Percentiles rank a stretch among this genome's conserved stretches.
These are phyloP conservation scores for Citrus trifoliata DNA, from an alignment of 345 rosid genomes.

Conservation along the genomic window DNA sequence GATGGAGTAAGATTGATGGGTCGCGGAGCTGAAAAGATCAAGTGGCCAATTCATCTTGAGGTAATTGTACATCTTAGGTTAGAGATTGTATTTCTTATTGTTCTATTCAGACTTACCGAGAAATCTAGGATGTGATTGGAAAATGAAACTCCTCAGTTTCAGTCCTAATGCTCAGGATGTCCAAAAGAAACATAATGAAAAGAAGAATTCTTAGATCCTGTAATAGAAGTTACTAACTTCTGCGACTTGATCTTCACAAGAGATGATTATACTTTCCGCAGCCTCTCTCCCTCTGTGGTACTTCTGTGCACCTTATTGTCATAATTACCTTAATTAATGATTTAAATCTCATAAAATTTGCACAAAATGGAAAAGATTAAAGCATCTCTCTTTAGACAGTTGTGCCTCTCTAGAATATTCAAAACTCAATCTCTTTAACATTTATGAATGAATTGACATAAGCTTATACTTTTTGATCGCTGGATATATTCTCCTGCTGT, in stretches of 20 bases:
- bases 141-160: not conserved
- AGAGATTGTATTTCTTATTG: not conserved
- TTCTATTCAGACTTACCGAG: not conserved
- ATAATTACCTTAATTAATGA: not conserved
- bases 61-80: slow-evolving; percentile 30
- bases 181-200: not conserved
- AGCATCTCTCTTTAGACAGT: no score
- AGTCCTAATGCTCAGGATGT: not conserved
- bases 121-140: not conserved
- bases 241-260: not conserved
- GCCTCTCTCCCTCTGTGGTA: not conserved
- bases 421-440: not conserved
- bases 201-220: not conserved
- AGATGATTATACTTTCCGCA: not conserved
- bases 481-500: not conserved
- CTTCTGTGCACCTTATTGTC: not conserved
- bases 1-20: slow-evolving; percentile 77
- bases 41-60: slow-evolving; percentile 98
- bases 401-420: not conserved
- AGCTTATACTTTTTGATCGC: not conserved
- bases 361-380: not conserved
- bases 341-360: not conserved
- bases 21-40: slow-evolving; percentile 76
- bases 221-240: not conserved
- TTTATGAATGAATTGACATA: not conserved